A percentile compares a stretch with the other conserved stretches of the same genome.
These are phyloP conservation scores for Cercospora zeina DNA, from an alignment of 2,329 filamentous ascomycete genomes.

Conservation along the genomic window DNA sequence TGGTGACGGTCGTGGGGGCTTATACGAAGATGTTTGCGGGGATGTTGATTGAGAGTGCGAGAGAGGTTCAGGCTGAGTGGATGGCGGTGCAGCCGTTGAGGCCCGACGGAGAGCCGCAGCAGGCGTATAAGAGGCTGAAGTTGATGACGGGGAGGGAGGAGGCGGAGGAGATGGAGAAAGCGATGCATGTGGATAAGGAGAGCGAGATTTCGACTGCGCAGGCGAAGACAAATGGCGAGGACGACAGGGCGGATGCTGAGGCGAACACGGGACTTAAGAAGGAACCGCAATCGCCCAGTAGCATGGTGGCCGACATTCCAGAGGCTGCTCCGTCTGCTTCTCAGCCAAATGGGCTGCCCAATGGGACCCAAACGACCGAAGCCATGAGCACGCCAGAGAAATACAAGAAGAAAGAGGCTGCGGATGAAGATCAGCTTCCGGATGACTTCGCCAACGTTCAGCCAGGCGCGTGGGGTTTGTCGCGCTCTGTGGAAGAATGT, in stretches of 20 bases:
- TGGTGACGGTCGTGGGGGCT: slow-evolving; percentile 72
- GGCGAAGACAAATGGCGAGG: not conserved
- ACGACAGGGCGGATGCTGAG: slow-evolving; percentile 11
- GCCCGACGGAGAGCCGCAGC: slow-evolving; percentile 50
- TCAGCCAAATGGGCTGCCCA: slow-evolving; percentile 13
- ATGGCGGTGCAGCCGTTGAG: slow-evolving; percentile 57
- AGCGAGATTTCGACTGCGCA: slow-evolving; percentile 19
- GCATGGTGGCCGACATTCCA: slow-evolving; percentile 15
- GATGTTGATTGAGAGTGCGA: slow-evolving; percentile 71
- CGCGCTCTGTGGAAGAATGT: slow-evolving; percentile 36
- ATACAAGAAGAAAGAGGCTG: slow-evolving; percentile 10
- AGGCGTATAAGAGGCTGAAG: slow-evolving; percentile 40
- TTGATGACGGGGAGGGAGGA: slow-evolving; percentile 31
- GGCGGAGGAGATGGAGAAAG: slow-evolving; percentile 29
- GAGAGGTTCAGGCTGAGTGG: slow-evolving; percentile 72
- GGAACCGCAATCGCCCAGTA: slow-evolving; percentile 13
- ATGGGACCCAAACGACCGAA: slow-evolving; percentile 19
- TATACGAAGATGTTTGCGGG: slow-evolving; percentile 77
- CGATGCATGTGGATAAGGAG: slow-evolving; percentile 39
- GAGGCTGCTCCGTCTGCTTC: slow-evolving; percentile 5
- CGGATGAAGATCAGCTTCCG: slow-evolving; percentile 17
- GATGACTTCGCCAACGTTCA: slow-evolving; percentile 26
- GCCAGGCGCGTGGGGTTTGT: slow-evolving; percentile 34
- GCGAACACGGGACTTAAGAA: slow-evolving; percentile 15
- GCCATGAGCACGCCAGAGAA: slow-evolving; percentile 17